These are phyloP conservation scores for Deinandra increscens DNA, from an alignment of 129 eudicot species.

Conservation along the genomic window DNA sequence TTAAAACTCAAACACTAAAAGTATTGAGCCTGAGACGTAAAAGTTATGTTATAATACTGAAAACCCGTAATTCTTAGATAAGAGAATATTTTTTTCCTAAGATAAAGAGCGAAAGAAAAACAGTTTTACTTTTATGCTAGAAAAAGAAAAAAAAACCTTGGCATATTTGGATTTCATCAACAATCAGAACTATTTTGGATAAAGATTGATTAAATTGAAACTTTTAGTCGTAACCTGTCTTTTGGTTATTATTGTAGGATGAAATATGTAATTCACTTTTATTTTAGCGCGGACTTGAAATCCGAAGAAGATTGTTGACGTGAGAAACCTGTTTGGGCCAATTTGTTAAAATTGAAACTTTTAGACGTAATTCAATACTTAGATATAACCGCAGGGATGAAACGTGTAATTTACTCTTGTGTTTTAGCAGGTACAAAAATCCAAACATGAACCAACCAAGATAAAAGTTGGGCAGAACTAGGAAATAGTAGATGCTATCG, in stretches of 20 bases:
- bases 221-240: neutral
- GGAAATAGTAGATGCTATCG: neutral
- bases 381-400: neutral
- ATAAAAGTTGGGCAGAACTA: conserved; percentile 1
- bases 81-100: too few species aligned
- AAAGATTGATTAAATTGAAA: neutral
- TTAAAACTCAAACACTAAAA: too few species aligned
- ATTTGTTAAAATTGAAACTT: neutral
- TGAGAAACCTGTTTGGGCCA: neutral
- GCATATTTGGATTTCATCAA: too few species aligned
- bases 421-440: neutral
- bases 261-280: neutral
- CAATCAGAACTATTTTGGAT: neutral
- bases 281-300: neutral
- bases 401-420: neutral
- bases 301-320: neutral
- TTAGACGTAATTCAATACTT: neutral
- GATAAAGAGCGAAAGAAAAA: too few species aligned
- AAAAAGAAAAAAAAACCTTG: too few species aligned
- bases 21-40: too few species aligned
- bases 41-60: too few species aligned
- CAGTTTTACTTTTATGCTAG: too few species aligned
- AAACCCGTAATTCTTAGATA: too few species aligned
- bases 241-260: too few species aligned
- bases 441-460: neutral